Conservation (phyloP, 31 red algal species). For the Odonthalia washingtoniensis region DNA sequence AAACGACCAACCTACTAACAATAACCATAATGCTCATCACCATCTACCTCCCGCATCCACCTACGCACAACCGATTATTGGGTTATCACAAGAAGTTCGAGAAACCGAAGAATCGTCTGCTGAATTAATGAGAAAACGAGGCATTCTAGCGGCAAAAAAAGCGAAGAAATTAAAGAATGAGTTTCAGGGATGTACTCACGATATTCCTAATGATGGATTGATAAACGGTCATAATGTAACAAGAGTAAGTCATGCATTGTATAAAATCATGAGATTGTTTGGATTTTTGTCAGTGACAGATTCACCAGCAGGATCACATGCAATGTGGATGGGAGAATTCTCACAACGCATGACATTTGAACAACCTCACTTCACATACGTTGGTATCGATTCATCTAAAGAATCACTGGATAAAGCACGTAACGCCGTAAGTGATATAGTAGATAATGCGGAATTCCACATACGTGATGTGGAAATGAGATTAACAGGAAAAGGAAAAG, state of each 20-base stretch:
- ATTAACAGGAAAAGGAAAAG: neutral
- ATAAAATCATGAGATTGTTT: slow-evolving; percentile 62
- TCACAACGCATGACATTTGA: slow-evolving; percentile 45
- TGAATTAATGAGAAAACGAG: too few relatives aligned
- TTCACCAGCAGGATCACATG: slow-evolving; percentile 54
- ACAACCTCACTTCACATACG: slow-evolving; percentile 44
- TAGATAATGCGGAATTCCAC: neutral
- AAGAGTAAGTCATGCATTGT: slow-evolving; percentile 50
- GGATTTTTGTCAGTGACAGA: slow-evolving; percentile 42
- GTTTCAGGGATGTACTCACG: slow-evolving; percentile 4
- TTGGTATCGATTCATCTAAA: slow-evolving; percentile 16
- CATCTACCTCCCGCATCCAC: too few relatives aligned
- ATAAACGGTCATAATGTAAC: slow-evolving; percentile 9
- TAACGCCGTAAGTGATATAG: neutral
- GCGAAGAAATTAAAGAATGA: neutral
- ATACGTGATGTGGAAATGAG: slow-evolving; percentile 17
- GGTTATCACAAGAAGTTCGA: too few relatives aligned
- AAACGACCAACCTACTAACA: too few relatives aligned
- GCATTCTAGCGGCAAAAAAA: too few relatives aligned
- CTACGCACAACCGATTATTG: too few relatives aligned
- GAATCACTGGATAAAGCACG: neutral
- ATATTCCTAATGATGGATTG: neutral
- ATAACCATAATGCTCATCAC: too few relatives aligned
- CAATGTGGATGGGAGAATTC: slow-evolving; percentile 45
- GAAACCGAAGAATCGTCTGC: too few relatives aligned